Conservation (phyloP, 148 eudicot genomes). For the Beta vulgaris region DNA sequence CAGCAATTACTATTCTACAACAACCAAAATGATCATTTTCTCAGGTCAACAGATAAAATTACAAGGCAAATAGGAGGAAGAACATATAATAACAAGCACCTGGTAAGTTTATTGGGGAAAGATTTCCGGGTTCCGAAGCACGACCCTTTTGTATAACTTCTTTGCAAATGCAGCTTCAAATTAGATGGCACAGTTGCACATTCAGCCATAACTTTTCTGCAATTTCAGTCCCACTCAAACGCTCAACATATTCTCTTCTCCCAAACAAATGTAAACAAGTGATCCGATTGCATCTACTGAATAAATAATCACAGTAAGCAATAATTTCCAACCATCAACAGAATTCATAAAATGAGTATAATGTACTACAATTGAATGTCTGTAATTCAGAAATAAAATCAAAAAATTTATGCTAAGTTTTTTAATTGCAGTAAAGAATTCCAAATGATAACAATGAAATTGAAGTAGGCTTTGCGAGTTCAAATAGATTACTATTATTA, state of each 20-base stretch:
- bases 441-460: background rate
- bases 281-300: constrained; percentile 8
- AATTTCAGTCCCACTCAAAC: constrained; percentile 1
- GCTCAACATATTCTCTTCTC: constrained; percentile 34
- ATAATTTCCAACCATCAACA: background rate
- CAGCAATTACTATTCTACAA: background rate
- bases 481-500: background rate
- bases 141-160: constrained; percentile 24
- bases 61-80: background rate
- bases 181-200: constrained; percentile 39
- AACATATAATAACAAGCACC: constrained; percentile 14
- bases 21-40: background rate
- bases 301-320: constrained; percentile 8
- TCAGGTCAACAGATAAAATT: background rate
- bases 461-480: background rate
- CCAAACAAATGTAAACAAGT: background rate
- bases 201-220: constrained; percentile 47
- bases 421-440: background rate
- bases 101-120: constrained; percentile 9
- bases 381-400: background rate
- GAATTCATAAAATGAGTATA: background rate
- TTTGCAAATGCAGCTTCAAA: constrained; percentile 37
- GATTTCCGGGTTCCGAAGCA: constrained; percentile 25
- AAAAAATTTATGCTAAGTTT: no score
- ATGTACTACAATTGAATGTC: background rate